phyloP scores from a whole-genome alignment of 1,284 basidiomycete genomes.

The Puccinia brachypodii region DNA sequence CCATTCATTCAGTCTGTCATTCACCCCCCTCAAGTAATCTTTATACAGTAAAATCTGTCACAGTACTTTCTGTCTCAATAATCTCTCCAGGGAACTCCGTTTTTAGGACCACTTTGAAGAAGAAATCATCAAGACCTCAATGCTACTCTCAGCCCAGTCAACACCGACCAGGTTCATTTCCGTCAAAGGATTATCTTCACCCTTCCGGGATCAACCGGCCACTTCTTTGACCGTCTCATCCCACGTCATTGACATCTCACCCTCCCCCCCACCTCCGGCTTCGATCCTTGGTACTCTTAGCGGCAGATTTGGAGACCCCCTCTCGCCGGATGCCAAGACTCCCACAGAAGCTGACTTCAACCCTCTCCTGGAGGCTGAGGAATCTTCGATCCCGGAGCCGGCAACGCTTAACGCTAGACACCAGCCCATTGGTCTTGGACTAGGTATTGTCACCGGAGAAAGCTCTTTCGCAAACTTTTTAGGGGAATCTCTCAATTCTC shows the following conservation, averaged over 20 bases:
- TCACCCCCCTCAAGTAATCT: conserved; percentile 18
- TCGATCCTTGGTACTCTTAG: not conserved
- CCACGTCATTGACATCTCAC: conserved; percentile 46
- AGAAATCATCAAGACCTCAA: conserved; percentile 11
- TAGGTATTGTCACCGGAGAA: conserved; percentile 44
- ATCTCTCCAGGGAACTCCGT: not conserved
- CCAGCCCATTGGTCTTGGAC: conserved; percentile 34
- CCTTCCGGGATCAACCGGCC: conserved; percentile 28
- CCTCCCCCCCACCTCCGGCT: conserved; percentile 37
- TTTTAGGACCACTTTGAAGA: not conserved
- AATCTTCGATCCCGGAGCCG: not conserved
- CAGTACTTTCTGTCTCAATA: conserved; percentile 11
- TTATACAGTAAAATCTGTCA: conserved; percentile 22
- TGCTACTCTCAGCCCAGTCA: conserved; percentile 26
- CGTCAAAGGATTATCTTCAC: conserved; percentile 39
- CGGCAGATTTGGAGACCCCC: conserved; percentile 37
- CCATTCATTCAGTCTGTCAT: conserved; percentile 26
- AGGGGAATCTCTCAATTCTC: not conserved
- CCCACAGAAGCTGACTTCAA: not conserved
- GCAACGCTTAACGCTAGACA: not conserved
- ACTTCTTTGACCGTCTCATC: conserved; percentile 28
- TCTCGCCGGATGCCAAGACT: conserved; percentile 17
- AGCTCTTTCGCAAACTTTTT: conserved; percentile 29
- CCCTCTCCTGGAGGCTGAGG: not conserved
- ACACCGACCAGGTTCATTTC: conserved; percentile 19